These are phyloP conservation scores for Buddleja alternifolia DNA, from an alignment of 257 asterid species.

Conservation along the genomic window DNA sequence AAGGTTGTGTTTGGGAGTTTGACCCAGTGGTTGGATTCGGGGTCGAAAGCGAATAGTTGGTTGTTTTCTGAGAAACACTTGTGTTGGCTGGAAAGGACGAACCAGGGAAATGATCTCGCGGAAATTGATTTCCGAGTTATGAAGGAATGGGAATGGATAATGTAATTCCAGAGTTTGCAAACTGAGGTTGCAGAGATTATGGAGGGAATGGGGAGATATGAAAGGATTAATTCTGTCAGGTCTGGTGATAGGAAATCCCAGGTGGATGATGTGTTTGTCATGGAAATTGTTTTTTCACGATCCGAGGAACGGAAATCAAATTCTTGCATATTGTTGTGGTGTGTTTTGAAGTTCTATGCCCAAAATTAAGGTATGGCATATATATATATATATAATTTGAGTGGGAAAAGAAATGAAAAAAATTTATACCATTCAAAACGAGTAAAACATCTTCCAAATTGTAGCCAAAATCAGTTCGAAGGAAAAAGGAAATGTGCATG, in stretches of 20 bases:
- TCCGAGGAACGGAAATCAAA: not conserved
- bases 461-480: too few relatives aligned
- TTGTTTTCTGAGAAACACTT: slow-evolving; percentile 3
- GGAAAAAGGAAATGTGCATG: too few relatives aligned
- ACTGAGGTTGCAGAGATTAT: slow-evolving; percentile 41
- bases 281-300: not conserved
- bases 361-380: too few relatives aligned
- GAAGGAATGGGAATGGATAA: slow-evolving; percentile 34
- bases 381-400: too few relatives aligned
- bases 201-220: slow-evolving; percentile 40
- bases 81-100: slow-evolving; percentile 34
- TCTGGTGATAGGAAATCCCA: slow-evolving; percentile 38
- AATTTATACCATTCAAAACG: too few relatives aligned
- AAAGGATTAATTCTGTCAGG: slow-evolving; percentile 36
- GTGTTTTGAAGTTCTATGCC: too few relatives aligned
- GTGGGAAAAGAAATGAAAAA: too few relatives aligned
- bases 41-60: slow-evolving; percentile 41
- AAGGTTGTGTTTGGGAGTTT: slow-evolving; percentile 22
- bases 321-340: not conserved
- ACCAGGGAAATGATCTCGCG: slow-evolving; percentile 39
- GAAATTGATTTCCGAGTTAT: slow-evolving; percentile 12
- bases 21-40: slow-evolving; percentile 38
- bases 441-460: too few relatives aligned
- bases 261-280: not conserved
- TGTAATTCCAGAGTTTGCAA: slow-evolving; percentile 42